These are phyloP conservation scores for Gypsophila paniculata DNA, from an alignment of 179 eudicot genomes.

Conservation along the genomic window DNA sequence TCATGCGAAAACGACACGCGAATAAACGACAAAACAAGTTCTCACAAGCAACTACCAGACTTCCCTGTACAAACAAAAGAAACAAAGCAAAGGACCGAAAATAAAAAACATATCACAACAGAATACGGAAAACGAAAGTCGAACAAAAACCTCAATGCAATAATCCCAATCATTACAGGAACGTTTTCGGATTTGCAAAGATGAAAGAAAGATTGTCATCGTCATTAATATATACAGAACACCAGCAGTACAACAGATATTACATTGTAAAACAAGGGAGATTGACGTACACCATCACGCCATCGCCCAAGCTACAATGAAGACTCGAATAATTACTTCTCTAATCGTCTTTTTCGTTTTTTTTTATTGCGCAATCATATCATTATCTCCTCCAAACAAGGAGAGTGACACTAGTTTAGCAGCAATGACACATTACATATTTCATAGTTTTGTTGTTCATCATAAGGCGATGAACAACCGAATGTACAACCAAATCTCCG, in stretches of 20 bases:
- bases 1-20: neutral
- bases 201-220: constrained; percentile 20
- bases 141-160: constrained; percentile 9
- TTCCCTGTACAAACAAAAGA: too few relatives aligned
- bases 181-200: constrained; percentile 6
- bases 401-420: constrained; percentile 24
- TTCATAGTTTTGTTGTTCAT: constrained; percentile 29
- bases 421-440: constrained; percentile 20
- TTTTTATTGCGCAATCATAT: neutral
- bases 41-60: neutral
- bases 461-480: constrained; percentile 22
- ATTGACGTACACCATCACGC: neutral
- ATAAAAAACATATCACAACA: neutral
- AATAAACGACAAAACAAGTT: neutral
- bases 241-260: constrained; percentile 2
- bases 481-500: constrained; percentile 35
- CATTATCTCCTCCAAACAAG: constrained; percentile 1
- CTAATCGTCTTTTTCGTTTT: neutral
- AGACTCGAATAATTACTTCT: constrained; percentile 23
- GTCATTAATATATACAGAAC: constrained; percentile 24
- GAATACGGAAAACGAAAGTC: neutral
- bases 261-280: constrained; percentile 28
- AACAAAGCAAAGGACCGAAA: too few relatives aligned
- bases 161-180: constrained; percentile 15
- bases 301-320: constrained; percentile 26